Conservation (phyloP, 805 yeast species). For the Cyberlindnera bimundalis region DNA sequence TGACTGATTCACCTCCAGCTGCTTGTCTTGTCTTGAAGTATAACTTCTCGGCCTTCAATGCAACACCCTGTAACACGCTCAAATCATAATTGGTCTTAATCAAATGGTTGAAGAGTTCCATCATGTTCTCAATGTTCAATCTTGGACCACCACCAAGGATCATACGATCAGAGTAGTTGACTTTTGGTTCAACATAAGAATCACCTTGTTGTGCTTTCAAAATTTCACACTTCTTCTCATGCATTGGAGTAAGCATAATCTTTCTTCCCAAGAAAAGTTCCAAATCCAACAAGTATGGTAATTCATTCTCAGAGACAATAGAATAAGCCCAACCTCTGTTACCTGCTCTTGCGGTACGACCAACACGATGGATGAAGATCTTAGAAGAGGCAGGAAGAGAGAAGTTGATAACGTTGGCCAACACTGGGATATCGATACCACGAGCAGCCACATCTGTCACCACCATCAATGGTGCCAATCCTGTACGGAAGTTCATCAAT, state of each 20-base stretch:
- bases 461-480: conserved; percentile 79
- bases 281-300: conserved; percentile 86
- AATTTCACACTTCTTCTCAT: conserved; percentile 55
- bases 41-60: conserved; percentile 83
- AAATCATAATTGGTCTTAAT: conserved; percentile 67
- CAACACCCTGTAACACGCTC: conserved; percentile 59
- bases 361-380: conserved; percentile 94
- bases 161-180: conserved; percentile 70
- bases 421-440: conserved; percentile 96
- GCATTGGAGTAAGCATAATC: conserved; percentile 66
- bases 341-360: conserved; percentile 99
- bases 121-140: conserved; percentile 58
- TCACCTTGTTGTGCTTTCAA: conserved; percentile 43
- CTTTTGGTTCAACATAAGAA: conserved; percentile 49
- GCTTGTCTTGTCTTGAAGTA: conserved; percentile 81
- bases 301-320: conserved; percentile 75
- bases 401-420: conserved; percentile 91
- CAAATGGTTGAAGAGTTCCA: conserved; percentile 66
- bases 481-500: conserved; percentile 77
- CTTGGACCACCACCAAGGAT: conserved; percentile 86
- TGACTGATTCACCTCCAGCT: conserved; percentile 83
- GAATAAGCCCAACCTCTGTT: conserved; percentile 97
- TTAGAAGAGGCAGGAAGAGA: conserved; percentile 90
- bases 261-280: conserved; percentile 88
- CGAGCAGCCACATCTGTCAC: conserved; percentile 99